Base-by-base conservation (phyloP, 371 early-diverging fungal species). In the Mortierella sp. region DNA sequence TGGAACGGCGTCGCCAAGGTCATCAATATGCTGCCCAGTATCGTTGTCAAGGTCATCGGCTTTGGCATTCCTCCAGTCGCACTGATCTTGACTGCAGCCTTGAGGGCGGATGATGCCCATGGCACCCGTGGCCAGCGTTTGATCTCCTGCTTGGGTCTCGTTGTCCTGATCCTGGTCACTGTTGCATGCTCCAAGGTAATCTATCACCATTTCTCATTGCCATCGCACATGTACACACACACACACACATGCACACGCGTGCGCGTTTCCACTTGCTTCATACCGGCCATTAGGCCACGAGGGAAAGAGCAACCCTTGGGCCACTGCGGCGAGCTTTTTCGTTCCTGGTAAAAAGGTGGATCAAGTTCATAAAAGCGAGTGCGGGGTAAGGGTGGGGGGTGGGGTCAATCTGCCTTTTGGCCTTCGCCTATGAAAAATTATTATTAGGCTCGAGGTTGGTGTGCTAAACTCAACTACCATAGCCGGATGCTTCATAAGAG, bases 141-240 rank as follows among this genome's bases (percentile, higher is more conserved):
- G 52, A 91, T 93, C 81, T 91, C 93, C 42, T 78, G 93, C 52
- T 78, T 87, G 59, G 96, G 95, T 34, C 76, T 95, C 39, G 41
- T 87, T 52, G 78, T 93, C 48, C 87, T 94, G 43, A 61, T 92
- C 18, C 49, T 46, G 10, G 16, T 84, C n/a, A 68, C 90, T 49
- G 81, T 76, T 39, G 71, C 61, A 1, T 84, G 82, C 46, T 96
- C 95, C 19, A 79, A 68, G 52, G 85, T 84, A 82, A 45, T 46
- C 24, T 53, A 23, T 30, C 31, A 55, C 28, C 28, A 23, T 49
- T 42, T 26, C 31, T 53, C n/a, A n/a, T n/a, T n/a, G n/a, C n/a
- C n/a, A n/a, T n/a, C n/a, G n/a, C n/a, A n/a, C n/a, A n/a, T n/a
- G n/a, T n/a, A n/a, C n/a, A n/a, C n/a, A n/a, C n/a, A n/a, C n/a